These are phyloP conservation scores for Citrus glauca DNA, from an alignment of 345 rosid genomes.

Conservation along the genomic window DNA sequence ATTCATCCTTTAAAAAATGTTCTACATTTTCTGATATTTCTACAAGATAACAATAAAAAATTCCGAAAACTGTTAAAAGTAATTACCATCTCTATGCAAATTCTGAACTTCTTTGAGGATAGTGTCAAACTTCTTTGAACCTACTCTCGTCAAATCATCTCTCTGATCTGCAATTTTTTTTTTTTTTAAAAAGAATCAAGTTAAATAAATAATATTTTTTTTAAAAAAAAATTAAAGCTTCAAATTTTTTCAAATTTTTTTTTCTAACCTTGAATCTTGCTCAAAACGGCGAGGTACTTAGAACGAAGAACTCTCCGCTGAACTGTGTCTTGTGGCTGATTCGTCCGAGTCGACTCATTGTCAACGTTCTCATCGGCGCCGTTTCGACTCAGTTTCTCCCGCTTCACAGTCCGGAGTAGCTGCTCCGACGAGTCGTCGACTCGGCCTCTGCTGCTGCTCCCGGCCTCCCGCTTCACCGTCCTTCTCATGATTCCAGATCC, in stretches of 20 bases:
- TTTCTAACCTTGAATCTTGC: constrained; percentile 50
- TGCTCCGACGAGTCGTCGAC: constrained; percentile 3
- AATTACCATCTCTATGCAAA: constrained; percentile 59
- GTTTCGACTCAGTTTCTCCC: constrained; percentile 10
- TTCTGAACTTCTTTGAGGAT: constrained; percentile 62
- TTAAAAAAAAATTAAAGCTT: background rate
- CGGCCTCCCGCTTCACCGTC: constrained; percentile 1
- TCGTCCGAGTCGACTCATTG: constrained; percentile 13
- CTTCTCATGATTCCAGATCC: constrained; percentile 14
- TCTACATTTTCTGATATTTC: background rate
- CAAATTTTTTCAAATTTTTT: background rate
- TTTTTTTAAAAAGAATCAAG: background rate
- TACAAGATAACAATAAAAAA: no score
- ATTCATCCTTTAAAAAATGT: no score
- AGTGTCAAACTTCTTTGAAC: constrained; percentile 54
- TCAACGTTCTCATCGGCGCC: background rate
- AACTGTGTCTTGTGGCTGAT: constrained; percentile 12
- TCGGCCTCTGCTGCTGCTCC: background rate
- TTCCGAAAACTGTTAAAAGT: no score
- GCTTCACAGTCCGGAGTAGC: constrained; percentile 15
- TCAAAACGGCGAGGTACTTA: constrained; percentile 53
- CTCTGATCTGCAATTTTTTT: constrained; percentile 45
- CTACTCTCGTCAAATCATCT: constrained; percentile 57
- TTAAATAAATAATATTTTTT: background rate
- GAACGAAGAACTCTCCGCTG: constrained; percentile 72